A percentile compares a stretch with the other conserved stretches of the same genome.
phyloP scores from a whole-genome alignment of 768 basidiomycete genomes.

The Solioccasus polychromus region DNA sequence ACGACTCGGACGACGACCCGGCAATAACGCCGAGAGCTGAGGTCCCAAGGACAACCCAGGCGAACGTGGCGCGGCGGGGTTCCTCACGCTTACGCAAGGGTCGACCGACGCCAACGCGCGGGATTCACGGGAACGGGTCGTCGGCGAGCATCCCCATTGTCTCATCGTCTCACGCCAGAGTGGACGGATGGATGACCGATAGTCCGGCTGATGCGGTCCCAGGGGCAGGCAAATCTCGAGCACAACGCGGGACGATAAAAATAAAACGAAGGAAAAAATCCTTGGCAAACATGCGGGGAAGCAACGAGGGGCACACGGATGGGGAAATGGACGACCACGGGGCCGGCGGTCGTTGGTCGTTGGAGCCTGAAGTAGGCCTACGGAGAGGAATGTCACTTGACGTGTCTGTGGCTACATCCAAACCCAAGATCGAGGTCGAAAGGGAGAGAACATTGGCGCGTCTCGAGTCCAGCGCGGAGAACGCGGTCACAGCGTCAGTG shows the following conservation, averaged over 20 bases:
- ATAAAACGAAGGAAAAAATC: conserved; percentile 17
- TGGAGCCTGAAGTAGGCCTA: background rate
- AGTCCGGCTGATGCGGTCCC: background rate
- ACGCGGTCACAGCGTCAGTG: background rate
- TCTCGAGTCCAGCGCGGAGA: background rate
- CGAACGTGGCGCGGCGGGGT: background rate
- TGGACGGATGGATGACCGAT: conserved; percentile 23
- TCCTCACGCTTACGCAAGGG: conserved; percentile 21
- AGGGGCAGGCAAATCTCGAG: background rate
- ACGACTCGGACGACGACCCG: conserved; percentile 20
- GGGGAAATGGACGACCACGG: conserved; percentile 19
- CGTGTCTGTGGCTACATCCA: background rate
- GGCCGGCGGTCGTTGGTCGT: background rate
- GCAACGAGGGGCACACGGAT: conserved; percentile 28
- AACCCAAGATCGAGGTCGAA: background rate
- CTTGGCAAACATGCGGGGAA: conserved; percentile 26
- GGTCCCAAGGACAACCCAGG: no score
- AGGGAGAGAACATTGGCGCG: background rate
- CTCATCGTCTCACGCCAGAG: background rate
- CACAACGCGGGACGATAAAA: conserved; percentile 3
- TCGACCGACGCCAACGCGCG: conserved; percentile 1
- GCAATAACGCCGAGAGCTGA: no score
- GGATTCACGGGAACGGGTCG: background rate
- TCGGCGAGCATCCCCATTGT: background rate
- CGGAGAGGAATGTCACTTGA: background rate